Evolutionary conservation across 495 filamentous ascomycete genomes (phyloP), one percentile per base, ranked within the genome.

Genomic region (Astrothelium macrocarpum): DNA sequence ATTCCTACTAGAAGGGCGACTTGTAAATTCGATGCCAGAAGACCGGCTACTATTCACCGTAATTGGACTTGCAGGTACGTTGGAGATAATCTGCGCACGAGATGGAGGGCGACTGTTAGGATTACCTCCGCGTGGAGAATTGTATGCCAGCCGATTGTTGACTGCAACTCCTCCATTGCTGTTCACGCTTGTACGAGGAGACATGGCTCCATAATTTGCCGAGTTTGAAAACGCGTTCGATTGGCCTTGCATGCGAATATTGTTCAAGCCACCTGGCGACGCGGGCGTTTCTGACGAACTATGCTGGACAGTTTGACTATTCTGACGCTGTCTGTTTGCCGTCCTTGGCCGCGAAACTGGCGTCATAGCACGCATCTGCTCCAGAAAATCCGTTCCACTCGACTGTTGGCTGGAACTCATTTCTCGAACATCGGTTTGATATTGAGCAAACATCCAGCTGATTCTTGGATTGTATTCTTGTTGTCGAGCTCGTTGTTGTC

Each of bases 401-500:
- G 61, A 60, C 18, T 53, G 34, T 43, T 68, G 61, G 18, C 26
- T 60, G 29, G 49, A 56, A 16, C 49, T 56, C 49, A 56, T 56
- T 56, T 70, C 69, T 39, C 62, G 64, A 14, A 71, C 59, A 18
- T 64, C 64, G 11, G 62, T 64, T 32, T 65, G 67, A 59, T 73
- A 67, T 20, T 71, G 62, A 29, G 71, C 69, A 46, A 73, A 73
- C 67, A 73, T 69, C 62, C 60, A 66, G 59, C 69, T 71, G 46
- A 73, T 73, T 46, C 69, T 66, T 1, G 71, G 71, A 62, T 71
- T 62, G 53, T 73, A 73, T 31, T 70, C 69, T 43, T 62, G 67
- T 11, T 60, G 67, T 12, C 65, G 65, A 29, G 45, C 39, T 62
- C 53, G 29, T 16, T 29, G 26, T 14, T 66, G 64, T 11, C 60